phyloP scores from a whole-genome alignment of 495 filamentous ascomycete genomes.

The Chaetomium tenue region DNA sequence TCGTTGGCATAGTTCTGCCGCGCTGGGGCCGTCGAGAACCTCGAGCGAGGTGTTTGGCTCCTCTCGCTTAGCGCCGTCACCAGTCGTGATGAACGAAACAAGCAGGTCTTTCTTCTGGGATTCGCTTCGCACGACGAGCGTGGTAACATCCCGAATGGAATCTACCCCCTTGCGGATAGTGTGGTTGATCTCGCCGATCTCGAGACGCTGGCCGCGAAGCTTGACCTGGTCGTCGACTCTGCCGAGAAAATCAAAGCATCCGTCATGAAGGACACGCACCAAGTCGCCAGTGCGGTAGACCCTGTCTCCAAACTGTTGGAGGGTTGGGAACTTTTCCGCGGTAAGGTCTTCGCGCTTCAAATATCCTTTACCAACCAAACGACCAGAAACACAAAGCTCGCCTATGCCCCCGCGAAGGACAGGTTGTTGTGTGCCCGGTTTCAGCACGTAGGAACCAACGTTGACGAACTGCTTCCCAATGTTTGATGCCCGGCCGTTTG shows the following conservation, averaged over 20 bases:
- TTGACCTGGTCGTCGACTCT: conserved; percentile 80
- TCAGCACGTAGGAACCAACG: conserved; percentile 76
- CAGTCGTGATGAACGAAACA: conserved; percentile 62
- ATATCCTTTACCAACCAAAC: conserved; percentile 84
- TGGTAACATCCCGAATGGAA: conserved; percentile 57
- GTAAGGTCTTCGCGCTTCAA: conserved; percentile 72
- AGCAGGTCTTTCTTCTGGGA: conserved; percentile 67
- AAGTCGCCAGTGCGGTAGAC: conserved; percentile 81
- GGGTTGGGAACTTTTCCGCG: conserved; percentile 57
- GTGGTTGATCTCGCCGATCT: conserved; percentile 74
- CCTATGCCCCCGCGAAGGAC: conserved; percentile 77
- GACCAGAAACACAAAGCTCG: conserved; percentile 83
- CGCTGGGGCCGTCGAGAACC: conserved; percentile 32
- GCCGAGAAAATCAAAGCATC: conserved; percentile 69
- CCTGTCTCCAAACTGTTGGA: conserved; percentile 50
- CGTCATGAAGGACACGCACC: conserved; percentile 68
- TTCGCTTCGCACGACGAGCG: conserved; percentile 55
- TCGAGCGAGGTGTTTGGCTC: conserved; percentile 19
- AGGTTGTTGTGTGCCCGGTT: conserved; percentile 62
- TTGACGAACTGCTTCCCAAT: conserved; percentile 83
- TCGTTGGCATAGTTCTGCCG: conserved; percentile 28
- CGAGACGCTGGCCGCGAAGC: conserved; percentile 71
- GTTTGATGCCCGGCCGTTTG: conserved; percentile 72
- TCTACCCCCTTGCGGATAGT: conserved; percentile 53
- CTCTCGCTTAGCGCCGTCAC: conserved; percentile 6